Evolutionary conservation across 805 yeast species (phyloP).

Genomic region (Yamadazyma philogaea): DNA sequence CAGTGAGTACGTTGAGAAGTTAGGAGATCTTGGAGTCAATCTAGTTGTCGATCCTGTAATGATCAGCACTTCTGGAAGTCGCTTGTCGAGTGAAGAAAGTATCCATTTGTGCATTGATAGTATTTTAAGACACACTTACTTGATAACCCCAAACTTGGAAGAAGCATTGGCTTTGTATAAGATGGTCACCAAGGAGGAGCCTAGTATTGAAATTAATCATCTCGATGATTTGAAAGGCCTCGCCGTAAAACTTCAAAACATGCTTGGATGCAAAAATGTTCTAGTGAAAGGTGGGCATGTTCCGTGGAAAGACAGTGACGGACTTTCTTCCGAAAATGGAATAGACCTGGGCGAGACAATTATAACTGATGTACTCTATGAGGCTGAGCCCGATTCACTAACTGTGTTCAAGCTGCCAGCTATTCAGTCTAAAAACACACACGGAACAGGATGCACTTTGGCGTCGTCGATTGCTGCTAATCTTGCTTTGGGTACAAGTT

Average conservation of each 20-base stretch:
- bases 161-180: conserved; percentile 54
- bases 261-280: conserved; percentile 47
- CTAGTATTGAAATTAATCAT: conserved; percentile 3
- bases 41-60: conserved; percentile 81
- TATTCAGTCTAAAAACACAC: conserved; percentile 54
- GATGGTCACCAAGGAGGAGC: conserved; percentile 17
- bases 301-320: conserved; percentile 34
- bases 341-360: conserved; percentile 17
- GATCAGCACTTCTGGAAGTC: conserved; percentile 75
- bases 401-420: conserved; percentile 47
- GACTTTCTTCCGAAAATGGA: conserved; percentile 14
- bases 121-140: conserved; percentile 50
- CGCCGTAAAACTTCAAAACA: conserved; percentile 19
- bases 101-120: conserved; percentile 40
- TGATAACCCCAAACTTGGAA: conserved; percentile 72
- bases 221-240: conserved; percentile 34
- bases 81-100: conserved; percentile 48
- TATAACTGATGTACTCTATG: conserved; percentile 55
- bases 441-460: conserved; percentile 90
- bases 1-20: conserved; percentile 28
- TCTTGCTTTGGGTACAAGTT: conserved; percentile 50
- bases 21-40: conserved; percentile 23
- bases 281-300: conserved; percentile 81
- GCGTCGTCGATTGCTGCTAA: conserved; percentile 78
- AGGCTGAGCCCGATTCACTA: conserved; percentile 31